Conservation (phyloP, 2,329 filamentous ascomycete species). For the Drechslerella coelobrocha region DNA sequence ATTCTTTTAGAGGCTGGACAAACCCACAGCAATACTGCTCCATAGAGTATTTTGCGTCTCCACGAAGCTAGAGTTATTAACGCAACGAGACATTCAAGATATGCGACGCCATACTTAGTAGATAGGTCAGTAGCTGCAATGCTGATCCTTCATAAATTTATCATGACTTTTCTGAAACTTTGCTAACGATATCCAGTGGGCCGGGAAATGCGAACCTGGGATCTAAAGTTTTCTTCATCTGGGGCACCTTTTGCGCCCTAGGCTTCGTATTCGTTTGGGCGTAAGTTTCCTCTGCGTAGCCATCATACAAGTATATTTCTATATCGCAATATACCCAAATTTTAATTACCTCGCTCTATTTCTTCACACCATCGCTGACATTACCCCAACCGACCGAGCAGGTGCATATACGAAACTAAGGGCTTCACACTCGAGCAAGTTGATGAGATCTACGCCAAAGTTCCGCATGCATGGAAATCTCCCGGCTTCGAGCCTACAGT, state of each 20-base stretch:
- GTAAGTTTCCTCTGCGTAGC: constrained; percentile 4
- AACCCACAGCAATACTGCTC: no score
- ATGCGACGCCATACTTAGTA: constrained; percentile 80
- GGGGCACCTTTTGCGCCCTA: constrained; percentile 76
- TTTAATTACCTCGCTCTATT: constrained; percentile 57
- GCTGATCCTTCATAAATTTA: neutral
- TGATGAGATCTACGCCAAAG: constrained; percentile 68
- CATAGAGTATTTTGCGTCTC: no score
- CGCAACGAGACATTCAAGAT: no score
- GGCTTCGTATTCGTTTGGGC: constrained; percentile 73
- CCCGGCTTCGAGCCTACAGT: constrained; percentile 26
- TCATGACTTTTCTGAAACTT: neutral
- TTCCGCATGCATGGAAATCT: constrained; percentile 36
- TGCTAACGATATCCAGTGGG: constrained; percentile 63
- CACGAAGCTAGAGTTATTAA: no score
- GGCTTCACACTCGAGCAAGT: constrained; percentile 81
- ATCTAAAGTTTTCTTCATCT: constrained; percentile 79
- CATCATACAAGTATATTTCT: neutral
- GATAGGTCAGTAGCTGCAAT: constrained; percentile 59
- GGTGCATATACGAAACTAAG: constrained; percentile 84
- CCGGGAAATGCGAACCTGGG: constrained; percentile 67
- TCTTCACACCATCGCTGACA: no score
- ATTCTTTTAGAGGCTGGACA: no score
- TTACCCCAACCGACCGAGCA: neutral
- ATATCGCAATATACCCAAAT: constrained; percentile 56